Percentiles rank a stretch among this genome's conserved stretches.
phyloP scores from a whole-genome alignment of 1,139 yeast species.

The Pichia sp. region DNA sequence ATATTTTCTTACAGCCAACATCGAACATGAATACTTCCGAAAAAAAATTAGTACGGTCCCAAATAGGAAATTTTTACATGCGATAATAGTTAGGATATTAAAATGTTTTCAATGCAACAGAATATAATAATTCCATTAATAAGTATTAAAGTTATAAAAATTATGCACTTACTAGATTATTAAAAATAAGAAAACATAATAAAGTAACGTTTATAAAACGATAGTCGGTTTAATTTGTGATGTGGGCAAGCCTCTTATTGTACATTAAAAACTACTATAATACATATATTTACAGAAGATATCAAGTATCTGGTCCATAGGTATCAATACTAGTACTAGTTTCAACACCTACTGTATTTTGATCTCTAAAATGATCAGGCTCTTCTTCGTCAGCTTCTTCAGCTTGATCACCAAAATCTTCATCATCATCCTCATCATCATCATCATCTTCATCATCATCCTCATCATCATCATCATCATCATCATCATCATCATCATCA shows the following conservation, averaged over 20 bases:
- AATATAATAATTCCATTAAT: too few relatives aligned
- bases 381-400: not conserved
- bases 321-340: not conserved
- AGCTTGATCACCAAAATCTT: constrained; percentile 1
- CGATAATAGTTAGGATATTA: not conserved
- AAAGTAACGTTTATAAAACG: too few relatives aligned
- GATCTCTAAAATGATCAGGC: not conserved
- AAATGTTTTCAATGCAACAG: too few relatives aligned
- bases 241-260: not conserved
- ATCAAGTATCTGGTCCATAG: not conserved
- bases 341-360: not conserved
- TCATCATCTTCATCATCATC: too few relatives aligned
- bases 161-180: too few relatives aligned
- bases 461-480: too few relatives aligned
- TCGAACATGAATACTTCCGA: not conserved
- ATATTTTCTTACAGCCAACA: not conserved
- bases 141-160: too few relatives aligned
- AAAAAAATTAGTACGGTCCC: not conserved
- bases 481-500: constrained; percentile 10
- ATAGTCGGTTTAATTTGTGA: too few relatives aligned
- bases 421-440: constrained; percentile 8
- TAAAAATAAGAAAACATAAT: too few relatives aligned
- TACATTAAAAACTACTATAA: not conserved
- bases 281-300: not conserved
- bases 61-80: not conserved